A percentile compares a stretch with the other conserved stretches of the same genome.
Conservation (phyloP, 805 yeast species). For the Ogataea salicorniae region DNA sequence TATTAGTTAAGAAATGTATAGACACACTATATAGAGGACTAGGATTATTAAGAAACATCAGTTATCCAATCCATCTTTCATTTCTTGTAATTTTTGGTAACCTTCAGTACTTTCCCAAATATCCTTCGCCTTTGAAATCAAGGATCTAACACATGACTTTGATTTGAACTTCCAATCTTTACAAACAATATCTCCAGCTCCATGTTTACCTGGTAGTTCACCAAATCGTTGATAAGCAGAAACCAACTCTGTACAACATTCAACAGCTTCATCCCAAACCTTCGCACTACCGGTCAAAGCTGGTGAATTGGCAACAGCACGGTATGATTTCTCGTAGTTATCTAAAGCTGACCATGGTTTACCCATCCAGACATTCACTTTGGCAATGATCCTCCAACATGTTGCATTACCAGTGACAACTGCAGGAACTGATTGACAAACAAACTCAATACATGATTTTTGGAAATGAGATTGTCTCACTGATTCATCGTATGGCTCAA, state of each 20-base stretch:
- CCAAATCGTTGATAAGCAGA: conserved; percentile 87
- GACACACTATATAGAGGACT: neutral
- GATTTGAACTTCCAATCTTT: conserved; percentile 90
- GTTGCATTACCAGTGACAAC: conserved; percentile 64
- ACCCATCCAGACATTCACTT: conserved; percentile 80
- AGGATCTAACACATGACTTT: conserved; percentile 60
- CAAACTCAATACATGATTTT: conserved; percentile 59
- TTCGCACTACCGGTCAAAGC: conserved; percentile 55
- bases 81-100: conserved; percentile 57
- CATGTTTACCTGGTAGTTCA: conserved; percentile 72
- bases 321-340: conserved; percentile 79
- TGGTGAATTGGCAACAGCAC: conserved; percentile 63
- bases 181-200: conserved; percentile 81
- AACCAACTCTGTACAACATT: conserved; percentile 68
- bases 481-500: conserved; percentile 37
- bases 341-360: conserved; percentile 86
- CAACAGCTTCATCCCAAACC: conserved; percentile 76
- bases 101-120: conserved; percentile 80
- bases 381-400: conserved; percentile 79
- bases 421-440: conserved; percentile 63
- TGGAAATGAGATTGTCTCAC: conserved; percentile 55
- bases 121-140: conserved; percentile 72
- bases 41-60: conserved; percentile 1
- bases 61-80: conserved; percentile 40
- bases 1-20: neutral